Evolutionary conservation across 768 basidiomycete genomes (phyloP).

Genomic region (Piloderma croceum): DNA sequence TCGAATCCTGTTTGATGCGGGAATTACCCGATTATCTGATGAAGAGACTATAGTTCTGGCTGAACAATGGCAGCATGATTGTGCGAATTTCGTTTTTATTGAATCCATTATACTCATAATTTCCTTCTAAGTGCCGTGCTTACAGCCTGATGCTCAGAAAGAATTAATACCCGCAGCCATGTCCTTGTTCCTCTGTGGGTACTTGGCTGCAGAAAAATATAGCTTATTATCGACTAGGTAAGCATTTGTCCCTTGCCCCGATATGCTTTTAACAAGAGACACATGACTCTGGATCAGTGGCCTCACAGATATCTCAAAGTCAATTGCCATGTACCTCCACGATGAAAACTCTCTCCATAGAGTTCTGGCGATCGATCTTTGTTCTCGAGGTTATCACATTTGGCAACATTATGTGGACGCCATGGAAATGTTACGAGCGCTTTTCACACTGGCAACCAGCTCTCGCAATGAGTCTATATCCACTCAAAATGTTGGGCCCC

Average conservation of each 20-base stretch:
- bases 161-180: slow-evolving; percentile 56
- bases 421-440: slow-evolving; percentile 76
- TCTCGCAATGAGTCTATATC: slow-evolving; percentile 64
- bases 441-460: slow-evolving; percentile 77
- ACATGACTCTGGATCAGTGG: slow-evolving; percentile 38
- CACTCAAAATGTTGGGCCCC: slow-evolving; percentile 62
- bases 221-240: slow-evolving; percentile 70
- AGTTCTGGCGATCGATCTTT: slow-evolving; percentile 80
- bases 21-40: slow-evolving; percentile 61
- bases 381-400: slow-evolving; percentile 84
- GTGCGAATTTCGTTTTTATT: slow-evolving; percentile 34
- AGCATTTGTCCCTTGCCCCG: slow-evolving; percentile 11
- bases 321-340: slow-evolving; percentile 71
- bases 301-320: slow-evolving; percentile 80
- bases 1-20: slow-evolving; percentile 71
- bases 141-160: slow-evolving; percentile 55
- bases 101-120: not conserved
- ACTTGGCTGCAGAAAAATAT: slow-evolving; percentile 76
- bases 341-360: slow-evolving; percentile 64
- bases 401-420: slow-evolving; percentile 95
- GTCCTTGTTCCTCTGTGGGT: slow-evolving; percentile 77
- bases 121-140: slow-evolving; percentile 46
- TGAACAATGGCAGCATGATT: slow-evolving; percentile 57
- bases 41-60: slow-evolving; percentile 54
- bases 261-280: not conserved